Evolutionary conservation across 2,329 filamentous ascomycete species (phyloP), one percentile per base, ranked within the genome.

Genomic region (Aspergillus ustus): DNA sequence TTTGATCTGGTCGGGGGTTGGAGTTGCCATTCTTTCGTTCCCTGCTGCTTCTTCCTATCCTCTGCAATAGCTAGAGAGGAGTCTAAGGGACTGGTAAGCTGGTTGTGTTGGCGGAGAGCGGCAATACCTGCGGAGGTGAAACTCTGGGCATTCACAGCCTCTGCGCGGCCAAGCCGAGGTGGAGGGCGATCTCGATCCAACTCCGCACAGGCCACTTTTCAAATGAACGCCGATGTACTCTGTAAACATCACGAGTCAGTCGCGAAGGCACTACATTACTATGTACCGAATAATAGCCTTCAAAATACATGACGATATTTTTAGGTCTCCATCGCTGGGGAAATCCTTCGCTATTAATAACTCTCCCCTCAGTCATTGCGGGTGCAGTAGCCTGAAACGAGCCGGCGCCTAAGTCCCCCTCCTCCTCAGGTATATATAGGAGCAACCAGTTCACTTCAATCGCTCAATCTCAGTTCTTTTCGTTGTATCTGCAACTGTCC

Each of bases 1-100:
- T 77, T 89, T 91, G 46, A 82, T 73, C 57, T 83, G 80, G 51
- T 80, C 76, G 53, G 72, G 70, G 5, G 67, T 75, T 54, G 78
- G 70, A 37, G 77, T 63, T 5, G 78, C 61, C 78, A 81, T 81
- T 49, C 43, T 61, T 48, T 45, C 44, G 8, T 37, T 11, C 9
- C 31, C 31, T 44, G 1, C 37, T n/a, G 22, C 44, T 55, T 55
- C 40, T 15, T 15, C 34, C 15, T 11, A 5, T 40, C 15, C 11
- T 15, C 11, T 40, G 34, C 25, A 40, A 13, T 15, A 15, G 34
- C 15, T 15, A 11, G 13, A 15, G 34, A 40, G 34, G 11, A 5
- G 13, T 40, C 15, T 9, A 40, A 13, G 22, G 22, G 46, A 25
- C 6, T 50, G 8, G 20, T 5, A 17, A 11, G 15, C 46, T 31